These are phyloP conservation scores for Stagonosporopsis tanaceti DNA, from an alignment of 2,329 filamentous ascomycete genomes.

Conservation along the genomic window DNA sequence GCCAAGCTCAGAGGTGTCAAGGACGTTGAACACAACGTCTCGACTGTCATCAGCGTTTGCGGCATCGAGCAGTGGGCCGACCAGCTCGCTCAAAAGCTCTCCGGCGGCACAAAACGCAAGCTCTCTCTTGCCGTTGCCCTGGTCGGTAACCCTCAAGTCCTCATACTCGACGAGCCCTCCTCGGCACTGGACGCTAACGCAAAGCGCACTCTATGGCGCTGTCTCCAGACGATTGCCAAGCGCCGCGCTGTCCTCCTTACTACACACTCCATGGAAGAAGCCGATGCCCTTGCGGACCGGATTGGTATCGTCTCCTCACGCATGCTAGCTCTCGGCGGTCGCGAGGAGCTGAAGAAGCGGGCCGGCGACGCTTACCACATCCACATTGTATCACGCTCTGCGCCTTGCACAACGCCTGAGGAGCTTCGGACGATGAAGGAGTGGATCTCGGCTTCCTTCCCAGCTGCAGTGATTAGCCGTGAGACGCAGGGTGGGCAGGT, in stretches of 20 bases:
- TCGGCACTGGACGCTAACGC: conserved; percentile 85
- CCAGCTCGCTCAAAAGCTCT: conserved; percentile 78
- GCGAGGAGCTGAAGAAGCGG: conserved; percentile 72
- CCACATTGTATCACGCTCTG: conserved; percentile 76
- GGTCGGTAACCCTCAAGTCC: conserved; percentile 89
- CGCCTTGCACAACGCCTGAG: conserved; percentile 72
- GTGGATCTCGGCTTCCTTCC: conserved; percentile 70
- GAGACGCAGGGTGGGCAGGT: conserved; percentile 77
- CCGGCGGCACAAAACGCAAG: conserved; percentile 90
- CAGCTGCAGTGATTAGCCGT: conserved; percentile 60
- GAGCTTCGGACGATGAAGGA: conserved; percentile 70
- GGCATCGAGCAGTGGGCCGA: conserved; percentile 73
- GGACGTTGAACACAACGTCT: conserved; percentile 78
- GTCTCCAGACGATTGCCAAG: conserved; percentile 80
- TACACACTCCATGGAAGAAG: conserved; percentile 91
- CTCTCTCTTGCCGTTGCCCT: conserved; percentile 87
- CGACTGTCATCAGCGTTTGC: conserved; percentile 76
- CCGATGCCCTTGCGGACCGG: conserved; percentile 84
- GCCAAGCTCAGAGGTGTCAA: conserved; percentile 80
- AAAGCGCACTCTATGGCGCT: conserved; percentile 89
- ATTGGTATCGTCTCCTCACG: conserved; percentile 82
- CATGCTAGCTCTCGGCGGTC: conserved; percentile 85
- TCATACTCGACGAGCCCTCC: conserved; percentile 87
- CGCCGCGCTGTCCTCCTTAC: conserved; percentile 82
- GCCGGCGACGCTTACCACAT: conserved; percentile 62